A percentile compares a stretch with the other conserved stretches of the same genome.
Evolutionary conservation across 164 flowering plant genomes (phyloP).

Genomic region (Umbilicus rupestris): DNA sequence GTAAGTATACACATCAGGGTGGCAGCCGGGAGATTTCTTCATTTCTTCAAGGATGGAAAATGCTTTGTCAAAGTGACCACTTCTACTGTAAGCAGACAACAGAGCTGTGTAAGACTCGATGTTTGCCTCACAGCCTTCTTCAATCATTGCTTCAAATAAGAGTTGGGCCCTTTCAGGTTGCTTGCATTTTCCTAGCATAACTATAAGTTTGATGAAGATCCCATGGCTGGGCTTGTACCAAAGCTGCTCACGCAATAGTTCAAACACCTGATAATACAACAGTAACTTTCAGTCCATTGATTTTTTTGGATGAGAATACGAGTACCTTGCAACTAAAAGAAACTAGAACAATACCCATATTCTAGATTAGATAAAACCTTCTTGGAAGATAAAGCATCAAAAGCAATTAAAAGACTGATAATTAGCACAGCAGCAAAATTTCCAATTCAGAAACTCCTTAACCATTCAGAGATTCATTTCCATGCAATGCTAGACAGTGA

Average conservation of each 20-base stretch:
- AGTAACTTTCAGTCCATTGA: not conserved
- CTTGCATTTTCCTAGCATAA: constrained; percentile 98
- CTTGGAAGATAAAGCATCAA: no score
- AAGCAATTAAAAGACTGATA: not conserved
- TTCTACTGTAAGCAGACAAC: constrained; percentile 79
- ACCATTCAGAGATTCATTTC: not conserved
- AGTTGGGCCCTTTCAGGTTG: constrained; percentile 72
- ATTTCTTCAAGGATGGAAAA: constrained; percentile 63
- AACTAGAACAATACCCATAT: not conserved
- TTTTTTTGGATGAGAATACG: not conserved
- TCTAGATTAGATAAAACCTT: no score
- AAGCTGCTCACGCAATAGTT: constrained; percentile 73
- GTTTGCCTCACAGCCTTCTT: constrained; percentile 66
- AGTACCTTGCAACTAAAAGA: not conserved
- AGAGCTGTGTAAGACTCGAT: constrained; percentile 83
- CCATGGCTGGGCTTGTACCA: constrained; percentile 85
- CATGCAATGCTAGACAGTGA: not conserved
- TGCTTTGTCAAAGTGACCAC: constrained; percentile 63
- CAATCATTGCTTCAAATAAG: constrained; percentile 70
- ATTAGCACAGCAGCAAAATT: not conserved
- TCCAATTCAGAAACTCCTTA: not conserved
- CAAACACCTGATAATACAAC: constrained; percentile 60
- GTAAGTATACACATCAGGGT: constrained; percentile 81
- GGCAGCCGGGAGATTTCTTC: constrained; percentile 56
- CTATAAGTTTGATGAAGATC: constrained; percentile 73